Base-by-base conservation (phyloP, 2,329 filamentous ascomycete genomes). In the Penicillium sp. region DNA sequence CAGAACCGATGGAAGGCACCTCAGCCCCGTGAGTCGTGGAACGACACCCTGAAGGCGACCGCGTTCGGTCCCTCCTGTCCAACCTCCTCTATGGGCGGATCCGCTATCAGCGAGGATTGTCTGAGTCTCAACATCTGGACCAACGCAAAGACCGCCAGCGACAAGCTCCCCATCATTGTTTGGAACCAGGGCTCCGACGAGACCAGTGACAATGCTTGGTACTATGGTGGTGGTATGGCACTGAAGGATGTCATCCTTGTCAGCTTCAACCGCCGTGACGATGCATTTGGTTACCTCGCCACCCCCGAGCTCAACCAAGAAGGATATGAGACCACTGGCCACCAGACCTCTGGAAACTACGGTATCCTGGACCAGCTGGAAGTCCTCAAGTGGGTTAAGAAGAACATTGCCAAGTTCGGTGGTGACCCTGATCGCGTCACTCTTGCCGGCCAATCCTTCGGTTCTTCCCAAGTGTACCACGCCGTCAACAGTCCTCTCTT, bases 301-400 rank as follows among this genome's bases (percentile, higher is more conserved):
- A 54, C 62, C 14, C 63, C 64, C 0, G 66, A 69, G 22, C 61
- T 69, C 21, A 67, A 65, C 8, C 59, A 58, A 1, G 67, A 69
- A 47, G 59, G 60, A 1, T 49, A 57, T 9, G 36, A 48, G n/a
- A 43, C 50, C 6, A 65, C 60, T 16, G 65, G 64, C 1, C 59
- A 68, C 52, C 58, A 62, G 13, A 62, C 62, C 2, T 68, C 66
- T 6, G 66, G 66, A 2, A 68, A 68, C 52, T 68, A 67, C 18
- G 81, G 77, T 11, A 64, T 83, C 0, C 72, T 77, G 29, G 81
- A 84, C 57, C 82, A 84, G 62, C 70, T 80, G n/a, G 71, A 81
- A n/a, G 62, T 63, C n/a, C 71, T 86, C 2, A 72, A 84, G 62
- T 86, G 83, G 82, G 74, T 84, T 3, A 77, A 80, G 54, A 63